Conservation (phyloP, 108 stramenopile genomes). For the Cyclotella kingstonii region DNA sequence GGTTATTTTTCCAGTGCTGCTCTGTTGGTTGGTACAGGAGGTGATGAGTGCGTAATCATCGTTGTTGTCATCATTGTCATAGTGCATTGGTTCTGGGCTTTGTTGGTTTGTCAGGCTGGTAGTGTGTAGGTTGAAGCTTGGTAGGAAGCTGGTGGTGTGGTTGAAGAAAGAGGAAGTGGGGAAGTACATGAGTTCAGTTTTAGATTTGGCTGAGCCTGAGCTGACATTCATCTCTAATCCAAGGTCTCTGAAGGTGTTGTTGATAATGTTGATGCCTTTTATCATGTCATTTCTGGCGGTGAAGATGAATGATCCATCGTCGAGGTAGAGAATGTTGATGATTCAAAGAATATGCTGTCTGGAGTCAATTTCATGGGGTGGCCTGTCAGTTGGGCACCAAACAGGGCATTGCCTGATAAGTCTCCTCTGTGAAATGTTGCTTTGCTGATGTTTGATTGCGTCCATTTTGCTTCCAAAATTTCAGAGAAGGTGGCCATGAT, state of each 20-base stretch:
- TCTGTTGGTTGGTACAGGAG: too few species aligned
- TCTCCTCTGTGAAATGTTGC: neutral
- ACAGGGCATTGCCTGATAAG: neutral
- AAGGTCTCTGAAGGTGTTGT: neutral
- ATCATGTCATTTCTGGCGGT: neutral
- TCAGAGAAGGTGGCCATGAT: conserved; percentile 14
- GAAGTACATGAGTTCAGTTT: conserved; percentile 10
- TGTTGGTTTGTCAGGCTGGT: neutral
- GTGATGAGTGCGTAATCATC: too few species aligned
- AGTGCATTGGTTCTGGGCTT: neutral
- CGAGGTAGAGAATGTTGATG: conserved; percentile 10
- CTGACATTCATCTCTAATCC: conserved; percentile 5
- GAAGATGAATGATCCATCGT: conserved; percentile 16
- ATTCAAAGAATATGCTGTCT: too few species aligned
- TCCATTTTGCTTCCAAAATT: conserved; percentile 2
- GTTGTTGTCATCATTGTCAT: neutral
- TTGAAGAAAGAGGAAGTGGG: too few species aligned
- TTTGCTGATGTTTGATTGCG: conserved; percentile 1
- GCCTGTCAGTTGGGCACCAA: too few species aligned
- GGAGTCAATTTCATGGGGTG: too few species aligned
- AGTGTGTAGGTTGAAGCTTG: too few species aligned
- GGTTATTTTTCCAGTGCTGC: too few species aligned
- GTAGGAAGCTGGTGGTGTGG: too few species aligned
- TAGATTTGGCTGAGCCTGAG: neutral
- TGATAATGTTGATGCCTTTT: conserved; percentile 1